These are phyloP conservation scores for Cryphonectria radicalis DNA, from an alignment of 2,329 filamentous ascomycete species.

Conservation along the genomic window DNA sequence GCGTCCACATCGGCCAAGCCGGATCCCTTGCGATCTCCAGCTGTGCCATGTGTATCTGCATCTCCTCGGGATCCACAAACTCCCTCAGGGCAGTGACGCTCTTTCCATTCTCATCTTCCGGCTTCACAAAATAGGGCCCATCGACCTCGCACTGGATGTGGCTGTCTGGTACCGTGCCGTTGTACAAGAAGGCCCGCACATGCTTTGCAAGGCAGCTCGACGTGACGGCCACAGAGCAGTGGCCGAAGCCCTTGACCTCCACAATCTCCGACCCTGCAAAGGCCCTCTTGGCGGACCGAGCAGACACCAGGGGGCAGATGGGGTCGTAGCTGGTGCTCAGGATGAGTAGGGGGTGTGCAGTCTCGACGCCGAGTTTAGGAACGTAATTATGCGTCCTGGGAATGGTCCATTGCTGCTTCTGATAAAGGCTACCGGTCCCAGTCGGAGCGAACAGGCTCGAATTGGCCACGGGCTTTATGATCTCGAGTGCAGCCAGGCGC, in stretches of 20 bases:
- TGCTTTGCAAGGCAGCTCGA: constrained; percentile 44
- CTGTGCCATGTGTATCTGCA: constrained; percentile 26
- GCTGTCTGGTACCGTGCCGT: constrained; percentile 43
- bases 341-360: constrained; percentile 56
- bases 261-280: constrained; percentile 46
- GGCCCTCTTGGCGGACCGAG: constrained; percentile 40
- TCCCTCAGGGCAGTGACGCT: constrained; percentile 9
- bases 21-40: constrained; percentile 26
- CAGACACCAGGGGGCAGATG: constrained; percentile 53
- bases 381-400: constrained; percentile 38
- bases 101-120: constrained; percentile 31
- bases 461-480: constrained; percentile 41
- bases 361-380: constrained; percentile 41
- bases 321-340: constrained; percentile 62
- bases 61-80: constrained; percentile 24
- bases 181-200: constrained; percentile 42
- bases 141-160: constrained; percentile 45
- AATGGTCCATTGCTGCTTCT: constrained; percentile 39
- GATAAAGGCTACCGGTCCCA: constrained; percentile 36
- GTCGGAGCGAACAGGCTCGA: constrained; percentile 37
- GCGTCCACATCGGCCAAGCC: constrained; percentile 23
- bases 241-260: constrained; percentile 48
- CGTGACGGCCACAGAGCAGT: constrained; percentile 44
- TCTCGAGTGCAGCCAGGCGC: constrained; percentile 40
- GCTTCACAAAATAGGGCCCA: constrained; percentile 43